Evolutionary conservation across 2,329 filamentous ascomycete species (phyloP).

Genomic region (Lasiodiplodia gonubiensis): DNA sequence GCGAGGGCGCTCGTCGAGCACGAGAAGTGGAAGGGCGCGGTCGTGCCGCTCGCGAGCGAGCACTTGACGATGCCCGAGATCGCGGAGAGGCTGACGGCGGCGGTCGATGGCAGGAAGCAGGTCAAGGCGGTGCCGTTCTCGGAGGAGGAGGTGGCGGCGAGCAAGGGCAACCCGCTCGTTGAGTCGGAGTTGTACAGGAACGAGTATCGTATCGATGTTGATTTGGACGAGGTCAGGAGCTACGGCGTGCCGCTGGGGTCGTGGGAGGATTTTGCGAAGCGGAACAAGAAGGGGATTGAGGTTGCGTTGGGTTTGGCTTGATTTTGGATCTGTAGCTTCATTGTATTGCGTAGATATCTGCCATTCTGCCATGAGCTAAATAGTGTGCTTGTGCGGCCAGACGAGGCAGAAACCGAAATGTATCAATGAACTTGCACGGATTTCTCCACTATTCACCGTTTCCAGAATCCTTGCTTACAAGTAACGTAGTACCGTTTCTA

Average conservation of each 20-base stretch:
- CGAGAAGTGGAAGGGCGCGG: background rate
- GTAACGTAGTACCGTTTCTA: too few species aligned
- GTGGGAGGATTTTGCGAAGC: constrained; percentile 14
- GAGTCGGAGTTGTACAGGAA: background rate
- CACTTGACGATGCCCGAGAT: background rate
- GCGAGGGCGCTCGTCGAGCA: background rate
- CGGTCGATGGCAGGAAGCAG: background rate
- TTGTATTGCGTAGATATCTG: too few species aligned
- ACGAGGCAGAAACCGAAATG: too few species aligned
- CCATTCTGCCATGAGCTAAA: too few species aligned
- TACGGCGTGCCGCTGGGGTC: background rate
- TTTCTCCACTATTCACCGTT: too few species aligned
- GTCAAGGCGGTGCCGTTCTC: background rate
- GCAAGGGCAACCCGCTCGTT: background rate
- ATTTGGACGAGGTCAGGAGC: constrained; percentile 6
- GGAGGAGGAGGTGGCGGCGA: background rate
- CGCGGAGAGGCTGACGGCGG: background rate
- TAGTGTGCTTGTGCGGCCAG: too few species aligned
- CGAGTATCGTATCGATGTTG: background rate
- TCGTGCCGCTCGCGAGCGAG: background rate
- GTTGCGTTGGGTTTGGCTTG: constrained; percentile 5
- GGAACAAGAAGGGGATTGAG: constrained; percentile 2
- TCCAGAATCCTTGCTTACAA: too few species aligned
- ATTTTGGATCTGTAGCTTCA: background rate
- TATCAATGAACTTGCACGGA: too few species aligned